A percentile compares a stretch with the other conserved stretches of the same genome.
Conservation (phyloP, 495 filamentous ascomycete genomes). For the Penicillium coffeae region DNA sequence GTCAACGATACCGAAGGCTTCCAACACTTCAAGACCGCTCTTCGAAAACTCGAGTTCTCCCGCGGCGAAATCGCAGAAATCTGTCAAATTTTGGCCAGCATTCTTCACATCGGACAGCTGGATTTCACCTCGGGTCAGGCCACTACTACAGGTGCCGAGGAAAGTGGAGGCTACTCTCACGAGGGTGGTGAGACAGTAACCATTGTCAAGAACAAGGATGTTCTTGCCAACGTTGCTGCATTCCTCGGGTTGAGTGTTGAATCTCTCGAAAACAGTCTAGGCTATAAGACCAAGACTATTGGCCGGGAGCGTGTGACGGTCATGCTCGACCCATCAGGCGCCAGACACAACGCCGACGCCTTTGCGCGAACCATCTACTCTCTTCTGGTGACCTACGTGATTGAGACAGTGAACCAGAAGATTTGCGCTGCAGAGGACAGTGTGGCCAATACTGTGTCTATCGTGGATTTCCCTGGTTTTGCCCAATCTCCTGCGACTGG, state of each 20-base stretch:
- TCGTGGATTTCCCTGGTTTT: slow-evolving; percentile 96
- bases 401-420: slow-evolving; percentile 87
- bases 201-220: slow-evolving; percentile 88
- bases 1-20: slow-evolving; percentile 95
- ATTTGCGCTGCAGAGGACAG: slow-evolving; percentile 84
- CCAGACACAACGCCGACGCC: slow-evolving; percentile 87
- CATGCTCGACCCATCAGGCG: slow-evolving; percentile 90
- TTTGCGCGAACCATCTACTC: slow-evolving; percentile 91
- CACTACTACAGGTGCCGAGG: slow-evolving; percentile 74
- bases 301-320: slow-evolving; percentile 93
- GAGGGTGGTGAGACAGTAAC: slow-evolving; percentile 86
- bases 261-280: slow-evolving; percentile 80
- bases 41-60: slow-evolving; percentile 91
- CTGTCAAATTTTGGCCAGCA: slow-evolving; percentile 86
- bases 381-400: slow-evolving; percentile 88
- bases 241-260: slow-evolving; percentile 80
- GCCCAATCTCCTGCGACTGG: slow-evolving; percentile 76
- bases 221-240: slow-evolving; percentile 77
- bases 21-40: slow-evolving; percentile 93
- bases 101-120: slow-evolving; percentile 92
- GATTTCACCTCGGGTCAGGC: slow-evolving; percentile 80
- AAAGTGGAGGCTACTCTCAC: slow-evolving; percentile 93
- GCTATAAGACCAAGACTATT: slow-evolving; percentile 94
- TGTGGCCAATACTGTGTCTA: slow-evolving; percentile 87
- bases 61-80: slow-evolving; percentile 92